Base-by-base conservation (phyloP, 257 asterid species). In the Scutellaria baicalensis region DNA sequence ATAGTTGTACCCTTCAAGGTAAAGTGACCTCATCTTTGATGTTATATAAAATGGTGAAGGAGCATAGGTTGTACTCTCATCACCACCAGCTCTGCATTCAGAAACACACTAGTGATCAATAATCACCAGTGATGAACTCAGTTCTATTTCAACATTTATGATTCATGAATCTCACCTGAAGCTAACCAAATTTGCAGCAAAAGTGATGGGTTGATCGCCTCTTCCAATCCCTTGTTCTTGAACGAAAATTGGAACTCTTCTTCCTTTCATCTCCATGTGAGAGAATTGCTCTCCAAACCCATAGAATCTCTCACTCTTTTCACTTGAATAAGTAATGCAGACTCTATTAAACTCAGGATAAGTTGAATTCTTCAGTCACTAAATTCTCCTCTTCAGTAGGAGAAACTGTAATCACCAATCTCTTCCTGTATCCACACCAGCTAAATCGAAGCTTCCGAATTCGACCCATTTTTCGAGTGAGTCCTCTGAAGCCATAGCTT, bases 181-280 rank as follows among this genome's bases (percentile, higher is more conserved):
- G 83, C 98, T 93, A 57, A 93, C 89, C 84, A 93, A 87, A 77
- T 93, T 93, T 64, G 98, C 97, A 66, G 96, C 97, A 70, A 89
- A 90, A 3, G 98, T 90, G 66, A 93, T 93, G 16, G 98, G 98
- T 45, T 93, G 98, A 64, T 90, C 98, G 3, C 98, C 98, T 82
- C 98, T 86, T 59, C 98, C 98, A 64, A 93, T 93, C 31, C 98
- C 98, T 71, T 93, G 98, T 75, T 93, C 98, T 76, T 93, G 98
- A 75, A 93, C 97, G 40, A 93, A 83, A 14, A 93, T 90, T 0
- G 98, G 98, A 6, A 93, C 96, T 61, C 74, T 82, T 59, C 78
- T 93, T 43, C 98, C 98, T 80, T 90, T 90, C 9, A 93, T 88
- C 63, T 93, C 86, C 88, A 93, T 83, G 50, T 87, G 88, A 60